Evolutionary conservation across 148 eudicot genomes (phyloP), one percentile per base, ranked within the genome.

Genomic region (Rhododendron henanense): DNA sequence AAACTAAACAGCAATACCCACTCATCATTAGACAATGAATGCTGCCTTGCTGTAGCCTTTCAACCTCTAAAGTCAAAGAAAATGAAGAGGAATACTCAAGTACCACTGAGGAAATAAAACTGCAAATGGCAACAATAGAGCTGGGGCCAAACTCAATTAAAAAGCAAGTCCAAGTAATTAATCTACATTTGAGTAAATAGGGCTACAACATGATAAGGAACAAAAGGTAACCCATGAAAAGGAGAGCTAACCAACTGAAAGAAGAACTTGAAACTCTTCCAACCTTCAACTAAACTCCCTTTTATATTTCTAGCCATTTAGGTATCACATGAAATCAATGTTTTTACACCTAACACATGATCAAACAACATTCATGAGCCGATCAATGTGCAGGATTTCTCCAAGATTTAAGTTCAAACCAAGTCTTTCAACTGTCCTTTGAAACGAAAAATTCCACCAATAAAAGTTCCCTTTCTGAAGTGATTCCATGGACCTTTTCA

Each of bases 201-300:
- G 21, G 41, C 9, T 75, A 44, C 14, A 21, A 44, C 6, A 41
- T 18, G 71, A 67, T 28, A 25, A 67, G n/a, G 75, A 63, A 61
- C 19, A 21, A 48, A 83, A 83, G 78, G 59, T 33, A 73, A 84
- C 16, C 33, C 81, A 33, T 84, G 86, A 84, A 75, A 84, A 84
- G 50, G 80, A 75, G 14, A 74, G 71, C 53, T 11, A 74, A 51
- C 41, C 35, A 51, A 23, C 48, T 16, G 7, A 84, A 84, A 19
- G 23, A 19, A 67, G 73, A 45, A 45, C 2, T 37, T 23, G 61
- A 82, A 21, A 51, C n/a, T 44, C 11, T 41, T 78, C 48, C 53
- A 76, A 39, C 48, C 48, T 44, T n/a, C 31, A 78, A 21, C 53
- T 10, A 35, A 53, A 15, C 37, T 25, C 33, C 61, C 59, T 10